phyloP scores from a whole-genome alignment of 495 filamentous ascomycete genomes.

The Lasiosphaeriaceae sp. region DNA sequence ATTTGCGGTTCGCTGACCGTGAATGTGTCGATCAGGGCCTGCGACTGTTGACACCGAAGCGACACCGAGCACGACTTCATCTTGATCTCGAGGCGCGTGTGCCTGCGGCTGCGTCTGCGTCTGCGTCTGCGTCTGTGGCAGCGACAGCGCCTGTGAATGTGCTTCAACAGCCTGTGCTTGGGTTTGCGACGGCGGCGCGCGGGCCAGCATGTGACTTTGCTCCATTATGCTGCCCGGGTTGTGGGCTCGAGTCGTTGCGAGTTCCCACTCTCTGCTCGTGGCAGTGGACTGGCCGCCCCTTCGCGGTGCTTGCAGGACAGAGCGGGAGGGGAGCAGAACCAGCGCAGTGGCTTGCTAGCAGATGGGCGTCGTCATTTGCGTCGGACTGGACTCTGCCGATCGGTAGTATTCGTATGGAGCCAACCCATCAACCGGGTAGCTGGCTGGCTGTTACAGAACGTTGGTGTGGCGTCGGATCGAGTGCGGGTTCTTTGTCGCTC shows the following conservation, averaged over 20 bases:
- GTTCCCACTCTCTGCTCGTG: background rate
- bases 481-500: too few species aligned
- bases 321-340: slow-evolving; percentile 1
- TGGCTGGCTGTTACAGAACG: background rate
- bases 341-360: slow-evolving; percentile 9
- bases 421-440: background rate
- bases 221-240: slow-evolving; percentile 1
- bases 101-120: background rate
- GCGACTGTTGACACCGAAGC: background rate
- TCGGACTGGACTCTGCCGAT: background rate
- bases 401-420: background rate
- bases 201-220: slow-evolving; percentile 37
- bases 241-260: background rate
- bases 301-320: background rate
- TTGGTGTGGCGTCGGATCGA: too few species aligned
- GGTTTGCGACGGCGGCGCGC: slow-evolving; percentile 11
- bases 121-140: background rate
- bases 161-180: background rate
- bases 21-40: background rate
- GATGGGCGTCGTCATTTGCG: slow-evolving; percentile 19
- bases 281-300: background rate
- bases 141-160: slow-evolving; percentile 19
- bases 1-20: background rate
- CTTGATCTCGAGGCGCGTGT: background rate
- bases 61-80: background rate